Evolutionary conservation across 2,329 filamentous ascomycete genomes (phyloP).

Genomic region (Verticillium dahliae): DNA sequence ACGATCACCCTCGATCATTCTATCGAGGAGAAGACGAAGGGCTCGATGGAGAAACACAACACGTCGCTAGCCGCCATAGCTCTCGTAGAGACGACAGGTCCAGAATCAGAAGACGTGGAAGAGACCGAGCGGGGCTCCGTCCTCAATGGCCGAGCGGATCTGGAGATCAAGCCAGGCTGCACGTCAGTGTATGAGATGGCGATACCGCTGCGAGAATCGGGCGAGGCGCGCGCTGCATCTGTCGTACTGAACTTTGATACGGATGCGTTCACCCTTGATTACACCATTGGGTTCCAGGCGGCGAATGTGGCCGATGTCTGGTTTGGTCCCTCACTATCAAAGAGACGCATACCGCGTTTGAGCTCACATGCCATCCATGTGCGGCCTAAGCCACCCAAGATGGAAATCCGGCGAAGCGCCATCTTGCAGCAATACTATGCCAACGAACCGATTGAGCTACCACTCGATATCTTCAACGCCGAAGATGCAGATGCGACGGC

Average conservation of each 20-base stretch:
- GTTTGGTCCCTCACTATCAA: conserved; percentile 37
- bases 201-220: conserved; percentile 72
- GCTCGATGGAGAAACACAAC: conserved; percentile 12
- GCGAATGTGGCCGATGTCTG: conserved; percentile 38
- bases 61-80: conserved; percentile 17
- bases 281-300: conserved; percentile 49
- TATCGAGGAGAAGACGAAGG: conserved; percentile 33
- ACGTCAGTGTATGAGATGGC: conserved; percentile 65
- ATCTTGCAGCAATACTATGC: conserved; percentile 72
- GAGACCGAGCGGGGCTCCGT: conserved; percentile 24
- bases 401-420: conserved; percentile 64
- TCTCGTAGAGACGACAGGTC: conserved; percentile 12
- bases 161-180: conserved; percentile 61
- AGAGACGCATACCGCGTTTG: conserved; percentile 39
- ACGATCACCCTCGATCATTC: conserved; percentile 45
- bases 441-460: conserved; percentile 66
- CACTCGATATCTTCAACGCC: conserved; percentile 68
- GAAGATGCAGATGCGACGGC: conserved; percentile 75
- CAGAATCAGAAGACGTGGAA: not conserved
- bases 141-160: conserved; percentile 29
- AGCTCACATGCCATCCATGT: conserved; percentile 59
- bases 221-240: conserved; percentile 62
- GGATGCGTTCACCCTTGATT: conserved; percentile 60
- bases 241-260: conserved; percentile 58
- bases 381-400: conserved; percentile 84